Evolutionary conservation across 1,284 basidiomycete genomes (phyloP).

Genomic region (Gomphus sp.): DNA sequence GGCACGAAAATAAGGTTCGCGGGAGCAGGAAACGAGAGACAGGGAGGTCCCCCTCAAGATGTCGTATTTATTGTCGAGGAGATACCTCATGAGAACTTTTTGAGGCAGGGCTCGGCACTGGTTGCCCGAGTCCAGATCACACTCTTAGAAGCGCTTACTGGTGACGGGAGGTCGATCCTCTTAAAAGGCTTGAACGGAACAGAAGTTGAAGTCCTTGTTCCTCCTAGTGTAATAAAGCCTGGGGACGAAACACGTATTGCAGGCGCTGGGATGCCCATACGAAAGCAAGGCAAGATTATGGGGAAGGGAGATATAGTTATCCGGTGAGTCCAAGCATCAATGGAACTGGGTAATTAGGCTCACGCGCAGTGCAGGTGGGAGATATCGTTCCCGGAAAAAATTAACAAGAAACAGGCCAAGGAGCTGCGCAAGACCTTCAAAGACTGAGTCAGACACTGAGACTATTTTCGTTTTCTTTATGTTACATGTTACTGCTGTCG

Average conservation of each 20-base stretch:
- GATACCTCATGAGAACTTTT: conserved; percentile 35
- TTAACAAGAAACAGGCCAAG: conserved; percentile 31
- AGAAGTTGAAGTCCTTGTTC: conserved; percentile 28
- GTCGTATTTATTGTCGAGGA: conserved; percentile 42
- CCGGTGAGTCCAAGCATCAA: background rate
- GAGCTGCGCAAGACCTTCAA: conserved; percentile 31
- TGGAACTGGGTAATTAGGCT: background rate
- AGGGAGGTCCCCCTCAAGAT: conserved; percentile 29
- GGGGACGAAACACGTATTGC: conserved; percentile 31
- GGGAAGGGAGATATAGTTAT: conserved; percentile 39
- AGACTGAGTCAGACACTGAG: conserved; percentile 3
- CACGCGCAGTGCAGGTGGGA: conserved; percentile 20
- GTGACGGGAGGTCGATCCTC: conserved; percentile 19
- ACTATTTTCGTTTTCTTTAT: background rate
- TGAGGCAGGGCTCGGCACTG: conserved; percentile 38
- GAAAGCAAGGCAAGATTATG: conserved; percentile 31
- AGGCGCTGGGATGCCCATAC: conserved; percentile 42
- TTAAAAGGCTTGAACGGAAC: conserved; percentile 36
- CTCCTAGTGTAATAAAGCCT: conserved; percentile 33
- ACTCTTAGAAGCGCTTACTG: conserved; percentile 36
- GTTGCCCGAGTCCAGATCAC: conserved; percentile 17
- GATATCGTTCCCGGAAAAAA: conserved; percentile 33
- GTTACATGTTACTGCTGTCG: background rate
- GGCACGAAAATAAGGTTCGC: conserved; percentile 44
- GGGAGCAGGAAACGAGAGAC: conserved; percentile 38